Evolutionary conservation across 2,329 filamentous ascomycete species (phyloP).

Genomic region (Aspergillus proliferans): DNA sequence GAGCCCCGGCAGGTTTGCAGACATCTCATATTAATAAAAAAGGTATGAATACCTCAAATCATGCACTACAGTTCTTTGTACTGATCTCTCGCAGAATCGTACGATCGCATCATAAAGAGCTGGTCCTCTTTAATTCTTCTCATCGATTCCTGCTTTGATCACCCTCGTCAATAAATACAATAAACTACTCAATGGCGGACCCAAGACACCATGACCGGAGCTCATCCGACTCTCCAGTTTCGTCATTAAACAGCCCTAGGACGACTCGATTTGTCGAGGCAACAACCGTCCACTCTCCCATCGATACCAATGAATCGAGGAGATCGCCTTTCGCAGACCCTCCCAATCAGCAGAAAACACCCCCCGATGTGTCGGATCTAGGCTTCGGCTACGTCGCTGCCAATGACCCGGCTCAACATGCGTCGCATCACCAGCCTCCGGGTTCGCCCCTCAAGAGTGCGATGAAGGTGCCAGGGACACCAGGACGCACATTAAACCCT

Average conservation of each 20-base stretch:
- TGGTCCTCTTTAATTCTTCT: slow-evolving; percentile 26
- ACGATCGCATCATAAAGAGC: slow-evolving; percentile 19
- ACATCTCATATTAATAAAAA: no score
- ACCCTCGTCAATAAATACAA: not conserved
- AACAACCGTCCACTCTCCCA: slow-evolving; percentile 57
- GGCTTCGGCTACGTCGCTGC: slow-evolving; percentile 83
- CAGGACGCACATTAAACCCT: slow-evolving; percentile 68
- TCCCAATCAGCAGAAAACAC: slow-evolving; percentile 43
- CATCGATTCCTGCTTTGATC: slow-evolving; percentile 1
- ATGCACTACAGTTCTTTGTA: not conserved
- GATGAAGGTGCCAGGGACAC: slow-evolving; percentile 78
- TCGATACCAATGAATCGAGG: slow-evolving; percentile 42
- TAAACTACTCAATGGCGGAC: slow-evolving; percentile 1
- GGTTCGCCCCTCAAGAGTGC: slow-evolving; percentile 83
- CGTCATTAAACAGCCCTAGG: slow-evolving; percentile 47
- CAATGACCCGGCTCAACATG: slow-evolving; percentile 46
- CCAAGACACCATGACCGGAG: slow-evolving; percentile 19
- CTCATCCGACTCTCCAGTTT: slow-evolving; percentile 26
- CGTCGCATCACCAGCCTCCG: slow-evolving; percentile 55
- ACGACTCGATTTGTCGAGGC: slow-evolving; percentile 60
- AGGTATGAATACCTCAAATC: not conserved
- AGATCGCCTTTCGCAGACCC: slow-evolving; percentile 50
- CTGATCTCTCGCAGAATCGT: not conserved
- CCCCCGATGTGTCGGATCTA: slow-evolving; percentile 65
- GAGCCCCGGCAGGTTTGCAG: not conserved